Base-by-base conservation (phyloP, 495 filamentous ascomycete genomes). In the Hyphodiscus hymeniophilus region DNA sequence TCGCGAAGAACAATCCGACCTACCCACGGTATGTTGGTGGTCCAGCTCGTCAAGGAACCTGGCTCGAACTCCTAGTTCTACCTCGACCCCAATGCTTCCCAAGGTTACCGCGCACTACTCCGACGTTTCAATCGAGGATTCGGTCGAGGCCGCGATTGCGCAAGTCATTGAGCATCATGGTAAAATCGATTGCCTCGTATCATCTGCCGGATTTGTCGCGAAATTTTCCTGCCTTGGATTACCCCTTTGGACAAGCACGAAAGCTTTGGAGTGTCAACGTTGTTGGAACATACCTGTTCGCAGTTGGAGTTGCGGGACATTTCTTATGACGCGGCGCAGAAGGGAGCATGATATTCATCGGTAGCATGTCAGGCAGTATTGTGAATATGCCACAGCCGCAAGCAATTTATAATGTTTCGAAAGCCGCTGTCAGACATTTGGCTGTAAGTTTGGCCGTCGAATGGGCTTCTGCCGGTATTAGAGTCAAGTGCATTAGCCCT, bases 211-310 rank as follows among this genome's bases (percentile, higher is more conserved):
- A 5, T 94, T 97, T 70, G 89, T 85, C 7, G 92, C 96, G 69
- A n/a, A 96, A 96, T 67, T 94, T 89, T 59, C 82, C 89, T 52
- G 90, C 90, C 23, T 83, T 88, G 59, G 73, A 75, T 48, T 98
- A 96, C 65, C 89, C 89, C 0, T 74, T 85, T 47, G 89, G 95
- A 54, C 79, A 89, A 47, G 79, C 95, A 65, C 78, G 87, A 66
- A 94, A 92, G 70, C 77, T 96, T n/a, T 94, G 87, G 88, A 81
- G 80, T 11, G 90, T 97, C 57, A 95, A 96, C 53, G 89, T 96
- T 0, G 84, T 97, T 53, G 92, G 92, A 12, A 95, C 91, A 16
- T 96, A 94, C 55, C 68, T 94, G 17, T 94, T 89, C 61, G 87
- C 91, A 2, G 82, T 79, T 11, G 83, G 77, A 17, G 81, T 95